Evolutionary conservation across 2,329 filamentous ascomycete species (phyloP).

Genomic region (Pleoardoris graminearum): DNA sequence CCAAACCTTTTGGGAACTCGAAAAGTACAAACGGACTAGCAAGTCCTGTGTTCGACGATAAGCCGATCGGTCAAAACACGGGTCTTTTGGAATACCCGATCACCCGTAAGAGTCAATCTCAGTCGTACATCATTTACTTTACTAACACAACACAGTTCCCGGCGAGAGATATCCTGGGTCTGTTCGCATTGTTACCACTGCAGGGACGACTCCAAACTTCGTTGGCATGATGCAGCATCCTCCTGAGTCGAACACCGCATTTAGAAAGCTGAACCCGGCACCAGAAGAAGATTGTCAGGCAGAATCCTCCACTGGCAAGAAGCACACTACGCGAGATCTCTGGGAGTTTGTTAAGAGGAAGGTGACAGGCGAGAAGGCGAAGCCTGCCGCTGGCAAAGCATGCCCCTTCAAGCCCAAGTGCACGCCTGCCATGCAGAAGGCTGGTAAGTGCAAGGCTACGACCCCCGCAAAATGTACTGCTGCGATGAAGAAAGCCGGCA

Average conservation of each 20-base stretch:
- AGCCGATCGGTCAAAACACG: neutral
- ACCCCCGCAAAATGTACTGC: neutral
- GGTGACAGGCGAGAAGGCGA: neutral
- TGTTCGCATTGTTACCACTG: neutral
- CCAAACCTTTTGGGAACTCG: neutral
- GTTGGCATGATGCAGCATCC: neutral
- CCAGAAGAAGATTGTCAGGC: neutral
- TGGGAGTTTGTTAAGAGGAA: neutral
- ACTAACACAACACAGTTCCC: neutral
- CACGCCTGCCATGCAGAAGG: no score
- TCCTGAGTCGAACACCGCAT: neutral
- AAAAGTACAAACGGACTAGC: neutral
- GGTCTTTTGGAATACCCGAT: neutral
- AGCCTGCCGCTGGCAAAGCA: neutral
- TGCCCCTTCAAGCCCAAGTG: neutral
- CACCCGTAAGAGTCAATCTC: neutral
- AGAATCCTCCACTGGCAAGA: neutral
- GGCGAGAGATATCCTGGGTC: neutral
- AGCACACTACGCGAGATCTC: neutral
- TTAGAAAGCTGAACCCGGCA: neutral
- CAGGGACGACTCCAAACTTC: neutral
- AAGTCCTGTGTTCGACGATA: neutral
- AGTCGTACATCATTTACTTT: neutral
- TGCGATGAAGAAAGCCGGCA: neutral
- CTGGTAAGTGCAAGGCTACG: no score